These are phyloP conservation scores for Echites panduratus DNA, from an alignment of 257 asterid genomes.

Conservation along the genomic window DNA sequence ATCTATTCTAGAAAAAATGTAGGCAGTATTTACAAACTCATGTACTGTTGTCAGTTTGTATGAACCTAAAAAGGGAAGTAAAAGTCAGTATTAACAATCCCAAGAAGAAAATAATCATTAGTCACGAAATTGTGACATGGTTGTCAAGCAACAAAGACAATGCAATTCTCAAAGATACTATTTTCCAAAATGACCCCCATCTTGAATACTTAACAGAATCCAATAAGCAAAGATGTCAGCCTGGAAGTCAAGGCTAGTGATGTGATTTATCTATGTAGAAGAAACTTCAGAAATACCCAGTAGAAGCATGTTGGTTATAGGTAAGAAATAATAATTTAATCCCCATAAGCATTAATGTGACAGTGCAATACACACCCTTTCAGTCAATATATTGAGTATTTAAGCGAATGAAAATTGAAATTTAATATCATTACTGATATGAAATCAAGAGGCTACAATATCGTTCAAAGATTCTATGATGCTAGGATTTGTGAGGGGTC, in stretches of 20 bases:
- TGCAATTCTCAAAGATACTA: not conserved
- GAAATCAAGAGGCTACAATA: not conserved
- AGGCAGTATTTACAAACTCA: constrained; percentile 74
- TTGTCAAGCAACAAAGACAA: not conserved
- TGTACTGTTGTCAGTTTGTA: constrained; percentile 61
- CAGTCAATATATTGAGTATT: not conserved
- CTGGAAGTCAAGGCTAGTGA: not conserved
- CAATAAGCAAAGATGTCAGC: not conserved
- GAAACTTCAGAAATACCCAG: not conserved
- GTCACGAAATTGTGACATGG: not conserved
- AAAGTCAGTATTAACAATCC: constrained; percentile 4
- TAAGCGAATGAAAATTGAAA: not conserved
- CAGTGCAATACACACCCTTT: not conserved
- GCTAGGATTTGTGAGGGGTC: too few species aligned
- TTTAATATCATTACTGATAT: not conserved
- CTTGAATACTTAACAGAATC: not conserved
- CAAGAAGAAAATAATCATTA: constrained; percentile 2
- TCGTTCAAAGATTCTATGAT: not conserved
- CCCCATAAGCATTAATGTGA: not conserved
- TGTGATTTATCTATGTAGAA: not conserved
- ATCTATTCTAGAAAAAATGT: constrained; percentile 79
- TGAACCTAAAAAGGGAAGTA: constrained; percentile 44
- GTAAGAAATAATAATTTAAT: not conserved
- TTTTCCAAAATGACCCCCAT: not conserved
- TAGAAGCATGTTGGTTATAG: not conserved